These are phyloP conservation scores for Colletotrichum higginsianum DNA, from an alignment of 2,329 filamentous ascomycete species.

Conservation along the genomic window DNA sequence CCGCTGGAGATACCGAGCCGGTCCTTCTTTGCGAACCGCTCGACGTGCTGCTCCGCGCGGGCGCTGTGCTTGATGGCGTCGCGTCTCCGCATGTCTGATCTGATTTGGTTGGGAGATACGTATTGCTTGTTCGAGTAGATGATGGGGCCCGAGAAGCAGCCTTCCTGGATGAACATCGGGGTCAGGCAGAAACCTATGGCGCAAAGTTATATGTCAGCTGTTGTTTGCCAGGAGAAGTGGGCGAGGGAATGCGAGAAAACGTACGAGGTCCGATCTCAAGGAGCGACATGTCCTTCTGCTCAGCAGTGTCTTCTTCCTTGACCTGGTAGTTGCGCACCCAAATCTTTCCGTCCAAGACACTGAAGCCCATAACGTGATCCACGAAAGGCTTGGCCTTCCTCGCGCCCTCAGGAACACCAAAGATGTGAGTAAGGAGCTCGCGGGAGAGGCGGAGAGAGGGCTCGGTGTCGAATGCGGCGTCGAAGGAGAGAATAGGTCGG, in stretches of 20 bases:
- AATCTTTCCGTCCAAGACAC: conserved; percentile 86
- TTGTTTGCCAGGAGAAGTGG: too few relatives aligned
- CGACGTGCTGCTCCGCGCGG: conserved; percentile 80
- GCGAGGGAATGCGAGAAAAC: too few relatives aligned
- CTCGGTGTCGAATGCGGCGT: conserved; percentile 83
- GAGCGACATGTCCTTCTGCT: too few relatives aligned
- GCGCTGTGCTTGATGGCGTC: conserved; percentile 85
- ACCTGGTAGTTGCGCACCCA: conserved; percentile 78
- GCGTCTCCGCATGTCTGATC: conserved; percentile 82
- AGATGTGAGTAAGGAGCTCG: too few relatives aligned
- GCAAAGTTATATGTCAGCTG: too few relatives aligned
- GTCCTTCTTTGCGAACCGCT: conserved; percentile 81
- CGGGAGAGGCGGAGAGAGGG: too few relatives aligned
- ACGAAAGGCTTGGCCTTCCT: conserved; percentile 96
- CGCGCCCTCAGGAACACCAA: conserved; percentile 91
- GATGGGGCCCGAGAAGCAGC: conserved; percentile 93
- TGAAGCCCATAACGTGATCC: conserved; percentile 95
- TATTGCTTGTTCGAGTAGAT: conserved; percentile 99
- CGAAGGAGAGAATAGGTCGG: conserved; percentile 93
- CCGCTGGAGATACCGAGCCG: conserved; percentile 80
- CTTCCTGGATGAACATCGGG: conserved; percentile 87
- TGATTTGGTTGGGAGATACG: conserved; percentile 94
- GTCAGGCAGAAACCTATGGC: conserved; percentile 59
- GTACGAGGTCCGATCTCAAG: too few relatives aligned
- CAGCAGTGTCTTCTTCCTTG: conserved; percentile 49